A percentile compares a stretch with the other conserved stretches of the same genome.
phyloP scores from a whole-genome alignment of 495 filamentous ascomycete species.

The Hypoxylon trugodes region DNA sequence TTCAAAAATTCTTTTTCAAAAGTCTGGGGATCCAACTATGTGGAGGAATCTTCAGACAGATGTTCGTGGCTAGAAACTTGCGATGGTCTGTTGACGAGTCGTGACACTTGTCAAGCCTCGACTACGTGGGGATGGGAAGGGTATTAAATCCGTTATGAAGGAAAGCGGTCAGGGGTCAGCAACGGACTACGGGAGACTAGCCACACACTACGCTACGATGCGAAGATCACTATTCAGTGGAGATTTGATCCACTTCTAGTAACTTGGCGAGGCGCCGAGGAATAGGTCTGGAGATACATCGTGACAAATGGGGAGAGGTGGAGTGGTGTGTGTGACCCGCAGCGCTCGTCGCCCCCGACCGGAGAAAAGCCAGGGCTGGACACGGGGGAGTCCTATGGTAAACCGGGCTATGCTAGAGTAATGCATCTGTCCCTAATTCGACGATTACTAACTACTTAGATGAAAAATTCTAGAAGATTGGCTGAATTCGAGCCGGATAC shows the following conservation, averaged over 20 bases:
- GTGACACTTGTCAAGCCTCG: constrained; percentile 28
- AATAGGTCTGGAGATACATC: constrained; percentile 41
- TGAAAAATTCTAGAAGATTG: constrained; percentile 15
- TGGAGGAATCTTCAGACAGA: constrained; percentile 23
- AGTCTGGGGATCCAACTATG: constrained; percentile 13
- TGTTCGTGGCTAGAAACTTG: constrained; percentile 22
- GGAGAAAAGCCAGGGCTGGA: constrained; percentile 23
- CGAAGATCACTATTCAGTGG: constrained; percentile 30
- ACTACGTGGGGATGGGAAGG: constrained; percentile 26
- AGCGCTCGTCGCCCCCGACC: constrained; percentile 37
- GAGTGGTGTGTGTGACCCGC: constrained; percentile 40
- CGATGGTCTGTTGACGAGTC: constrained; percentile 37
- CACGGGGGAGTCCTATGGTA: constrained; percentile 30
- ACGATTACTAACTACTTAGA: constrained; percentile 1
- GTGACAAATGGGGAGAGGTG: constrained; percentile 42
- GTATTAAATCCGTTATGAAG: constrained; percentile 32
- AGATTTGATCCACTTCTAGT: constrained; percentile 36
- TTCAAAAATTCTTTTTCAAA: constrained; percentile 8
- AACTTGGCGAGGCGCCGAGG: constrained; percentile 38
- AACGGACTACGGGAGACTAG: constrained; percentile 31
- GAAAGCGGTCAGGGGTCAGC: constrained; percentile 34
- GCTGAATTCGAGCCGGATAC: constrained; percentile 18
- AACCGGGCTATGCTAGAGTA: constrained; percentile 28
- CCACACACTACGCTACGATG: constrained; percentile 27
- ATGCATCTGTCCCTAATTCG: constrained; percentile 19